Evolutionary conservation across 1,284 basidiomycete genomes (phyloP), one percentile per base, ranked within the genome.

Genomic region (Neotropicomus parvogracilis): DNA sequence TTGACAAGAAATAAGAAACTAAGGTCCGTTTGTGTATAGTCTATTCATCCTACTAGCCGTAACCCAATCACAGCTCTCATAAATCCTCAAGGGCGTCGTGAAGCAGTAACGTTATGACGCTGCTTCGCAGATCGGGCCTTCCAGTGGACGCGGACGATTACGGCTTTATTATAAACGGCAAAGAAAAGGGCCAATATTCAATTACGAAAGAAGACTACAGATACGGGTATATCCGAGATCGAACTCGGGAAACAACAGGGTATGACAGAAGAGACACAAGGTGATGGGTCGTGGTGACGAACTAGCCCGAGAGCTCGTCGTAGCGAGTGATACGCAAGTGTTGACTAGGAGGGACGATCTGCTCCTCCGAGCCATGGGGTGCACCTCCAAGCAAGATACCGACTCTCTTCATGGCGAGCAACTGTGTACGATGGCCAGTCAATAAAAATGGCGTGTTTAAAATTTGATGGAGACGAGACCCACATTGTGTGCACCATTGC

Each of bases 381-480:
- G 75, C 72, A 37, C 91, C 90, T 44, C 88, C 88, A 52, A 86
- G 80, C 29, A 94, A 73, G 48, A 90, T 77, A 52, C 88, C 91
- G 42, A 94, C 91, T 45, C 90, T 84, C 77, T 89, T 88, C 88
- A 91, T 91, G 6, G 86, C 83, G 40, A 91, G 76, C 40, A 88
- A 62, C 77, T 79, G 54, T 39, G 11, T 6, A 20, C 2, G 4
- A 6, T 40, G 1, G 33, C 24, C 20, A 31, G 66, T 64, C 63
- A 57, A 34, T 9, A 31, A 34, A 13, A n/a, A 10, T 3, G 19
- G 24, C n/a, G 6, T 2, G 12, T 21, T 10, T 1, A 3, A 8
- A 10, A 6, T 5, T 16, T 3, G 7, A 35, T 7, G 1, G 29
- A 9, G 12, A n/a, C n/a, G 41, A 28, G 33, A 48, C 81, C 60